Base-by-base conservation (phyloP, 345 rosid genomes). In the Leavenworthia alabamica region DNA sequence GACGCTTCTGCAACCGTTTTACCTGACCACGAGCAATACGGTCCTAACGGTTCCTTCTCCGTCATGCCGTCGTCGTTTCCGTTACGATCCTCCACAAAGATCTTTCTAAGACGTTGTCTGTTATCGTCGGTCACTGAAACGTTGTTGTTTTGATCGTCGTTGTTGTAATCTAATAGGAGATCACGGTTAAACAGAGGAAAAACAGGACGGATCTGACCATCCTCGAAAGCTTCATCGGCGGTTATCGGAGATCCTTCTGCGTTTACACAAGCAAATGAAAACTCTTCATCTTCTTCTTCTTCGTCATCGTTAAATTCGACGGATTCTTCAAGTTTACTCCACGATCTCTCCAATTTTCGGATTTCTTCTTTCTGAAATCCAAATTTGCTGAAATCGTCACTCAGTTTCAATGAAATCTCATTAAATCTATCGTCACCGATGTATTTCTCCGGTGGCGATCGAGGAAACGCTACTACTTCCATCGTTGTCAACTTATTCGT, bases 181-280 rank as follows among this genome's bases (percentile, higher is more conserved):
- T 37, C 36, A 10, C 63, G 78, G 52, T 80, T 69, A 44, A 83
- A 80, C 0, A 80, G 31, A 52, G 87, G 87, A 73, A 68, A 78
- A 7, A 67, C 64, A 3, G 88, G 75, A 12, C 88, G 83, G 77
- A 83, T 78, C 74, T 67, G 78, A 58, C 88, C 85, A 37, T 80
- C 62, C 5, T 70, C 69, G 51, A 82, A 80, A 16, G 72, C 75
- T 49, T 79, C 83, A 0, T 76, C 84, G 11, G 85, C 83, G 0
- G 83, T 58, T 51, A 80, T 67, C 2, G 77, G 83, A 56, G 83
- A 83, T 17, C 78, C 68, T 15, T 59, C 66, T 4, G 52, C 55
- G 60, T 64, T 61, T 45, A 48, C 15, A 35, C 70, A 80, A 15
- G 72, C 79, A 23, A 82, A 82, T 28, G 81, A 75, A 47, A 83